These are phyloP conservation scores for Arabis hirsuta DNA, from an alignment of 345 rosid genomes.

Conservation along the genomic window DNA sequence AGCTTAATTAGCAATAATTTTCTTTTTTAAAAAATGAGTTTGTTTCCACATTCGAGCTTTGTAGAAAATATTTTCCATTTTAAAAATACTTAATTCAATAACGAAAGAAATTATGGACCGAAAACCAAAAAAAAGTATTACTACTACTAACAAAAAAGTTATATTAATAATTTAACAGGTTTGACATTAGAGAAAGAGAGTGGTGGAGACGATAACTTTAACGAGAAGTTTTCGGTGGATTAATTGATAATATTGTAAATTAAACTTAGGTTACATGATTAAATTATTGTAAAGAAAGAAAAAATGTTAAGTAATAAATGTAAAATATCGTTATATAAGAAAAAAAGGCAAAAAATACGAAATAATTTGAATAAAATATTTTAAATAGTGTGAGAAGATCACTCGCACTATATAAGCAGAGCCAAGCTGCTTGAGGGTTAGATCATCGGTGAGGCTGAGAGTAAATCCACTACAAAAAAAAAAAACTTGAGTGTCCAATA, in stretches of 20 bases:
- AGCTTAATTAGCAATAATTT: no score
- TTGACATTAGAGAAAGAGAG: conserved; percentile 17
- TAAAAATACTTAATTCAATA: no score
- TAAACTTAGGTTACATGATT: not conserved
- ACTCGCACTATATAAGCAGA: conserved; percentile 49
- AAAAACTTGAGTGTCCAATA: conserved; percentile 38
- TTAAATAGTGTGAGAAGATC: conserved; percentile 33
- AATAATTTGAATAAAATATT: conserved; percentile 12
- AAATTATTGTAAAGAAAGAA: not conserved
- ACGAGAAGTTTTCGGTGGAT: not conserved
- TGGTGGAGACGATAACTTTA: not conserved
- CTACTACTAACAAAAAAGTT: no score
- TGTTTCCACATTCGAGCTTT: no score
- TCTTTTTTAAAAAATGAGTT: no score
- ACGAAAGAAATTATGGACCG: no score
- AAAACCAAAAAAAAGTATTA: no score
- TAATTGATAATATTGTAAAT: no score
- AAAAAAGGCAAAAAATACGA: conserved; percentile 21
- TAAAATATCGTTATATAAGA: conserved; percentile 2
- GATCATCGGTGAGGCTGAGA: conserved; percentile 48
- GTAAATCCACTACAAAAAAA: conserved; percentile 24
- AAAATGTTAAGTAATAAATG: conserved; percentile 6
- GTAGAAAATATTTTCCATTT: no score
- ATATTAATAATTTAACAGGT: not conserved
- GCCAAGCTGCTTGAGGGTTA: not conserved